A percentile compares a stretch with the other conserved stretches of the same genome.
These are phyloP conservation scores for Diacronema lutheri DNA, from an alignment of 78 protist genomes.

Conservation along the genomic window DNA sequence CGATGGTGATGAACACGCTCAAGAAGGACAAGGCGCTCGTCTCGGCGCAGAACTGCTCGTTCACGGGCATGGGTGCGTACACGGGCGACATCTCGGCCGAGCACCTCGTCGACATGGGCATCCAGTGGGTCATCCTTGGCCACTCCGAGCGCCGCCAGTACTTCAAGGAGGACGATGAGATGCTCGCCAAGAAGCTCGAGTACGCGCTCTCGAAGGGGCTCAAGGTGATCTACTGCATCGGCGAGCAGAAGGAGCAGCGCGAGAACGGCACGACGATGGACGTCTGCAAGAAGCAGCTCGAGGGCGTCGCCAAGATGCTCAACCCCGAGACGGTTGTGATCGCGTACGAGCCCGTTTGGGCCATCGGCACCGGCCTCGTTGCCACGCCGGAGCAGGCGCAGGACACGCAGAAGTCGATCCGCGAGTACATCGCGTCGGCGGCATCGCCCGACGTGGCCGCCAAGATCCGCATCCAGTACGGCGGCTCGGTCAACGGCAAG, in stretches of 20 bases:
- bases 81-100: background rate
- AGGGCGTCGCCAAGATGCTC: slow-evolving; percentile 39
- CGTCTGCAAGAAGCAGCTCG: slow-evolving; percentile 67
- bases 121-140: slow-evolving; percentile 89
- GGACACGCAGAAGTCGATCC: slow-evolving; percentile 65
- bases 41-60: background rate
- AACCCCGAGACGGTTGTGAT: slow-evolving; percentile 67
- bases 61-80: background rate
- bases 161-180: slow-evolving; percentile 76
- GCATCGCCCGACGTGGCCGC: slow-evolving; percentile 60
- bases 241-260: slow-evolving; percentile 87
- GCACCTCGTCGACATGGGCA: background rate
- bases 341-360: slow-evolving; percentile 55
- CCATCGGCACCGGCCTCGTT: slow-evolving; percentile 96
- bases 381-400: slow-evolving; percentile 95
- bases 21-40: background rate
- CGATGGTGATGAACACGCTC: background rate
- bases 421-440: slow-evolving; percentile 47
- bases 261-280: slow-evolving; percentile 68
- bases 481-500: slow-evolving; percentile 85
- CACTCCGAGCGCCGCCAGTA: slow-evolving; percentile 93
- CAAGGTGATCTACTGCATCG: slow-evolving; percentile 88
- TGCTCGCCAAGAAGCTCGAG: slow-evolving; percentile 66
- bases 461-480: slow-evolving; percentile 84
- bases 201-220: slow-evolving; percentile 75